A percentile compares a stretch with the other conserved stretches of the same genome.
These are phyloP conservation scores for Aechmea fasciata DNA, from an alignment of 176 grass and related monocot species.

Conservation along the genomic window DNA sequence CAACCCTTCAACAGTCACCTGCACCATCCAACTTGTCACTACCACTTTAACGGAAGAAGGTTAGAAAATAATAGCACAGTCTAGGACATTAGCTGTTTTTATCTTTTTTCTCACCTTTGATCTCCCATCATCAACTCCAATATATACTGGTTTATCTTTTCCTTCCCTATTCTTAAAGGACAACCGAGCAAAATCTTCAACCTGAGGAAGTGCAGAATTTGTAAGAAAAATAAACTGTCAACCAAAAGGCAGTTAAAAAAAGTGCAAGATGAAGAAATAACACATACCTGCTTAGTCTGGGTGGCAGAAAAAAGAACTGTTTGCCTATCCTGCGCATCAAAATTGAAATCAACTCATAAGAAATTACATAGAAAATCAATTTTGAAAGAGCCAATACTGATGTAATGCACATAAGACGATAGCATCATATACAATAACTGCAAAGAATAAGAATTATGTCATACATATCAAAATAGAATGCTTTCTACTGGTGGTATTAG, in stretches of 20 bases:
- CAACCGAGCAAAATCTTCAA: conserved; percentile 83
- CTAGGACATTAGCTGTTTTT: conserved; percentile 12
- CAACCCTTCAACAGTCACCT: conserved; percentile 92
- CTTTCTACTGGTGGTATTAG: too few relatives aligned
- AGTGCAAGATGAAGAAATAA: conserved; percentile 15
- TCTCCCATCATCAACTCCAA: conserved; percentile 80
- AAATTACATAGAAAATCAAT: conserved; percentile 12
- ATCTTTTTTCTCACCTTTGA: conserved; percentile 67
- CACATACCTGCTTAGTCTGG: conserved; percentile 62
- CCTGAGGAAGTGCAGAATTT: conserved; percentile 29
- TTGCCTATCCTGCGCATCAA: conserved; percentile 65
- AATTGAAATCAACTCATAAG: conserved; percentile 2
- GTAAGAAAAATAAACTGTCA: conserved; percentile 3
- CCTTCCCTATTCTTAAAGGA: conserved; percentile 90
- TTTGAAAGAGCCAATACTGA: background rate
- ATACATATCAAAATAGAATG: too few relatives aligned
- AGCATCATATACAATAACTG: too few relatives aligned
- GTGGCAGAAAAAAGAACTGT: conserved; percentile 98
- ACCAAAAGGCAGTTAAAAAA: conserved; percentile 6
- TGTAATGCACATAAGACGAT: background rate
- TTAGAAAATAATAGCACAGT: background rate
- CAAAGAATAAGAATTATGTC: too few relatives aligned
- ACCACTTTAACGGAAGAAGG: background rate
- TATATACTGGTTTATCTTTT: conserved; percentile 70
- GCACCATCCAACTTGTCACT: conserved; percentile 25